Evolutionary conservation across 306 rosid species (phyloP), one percentile per base, ranked within the genome.

Genomic region (Prunus campanulata): DNA sequence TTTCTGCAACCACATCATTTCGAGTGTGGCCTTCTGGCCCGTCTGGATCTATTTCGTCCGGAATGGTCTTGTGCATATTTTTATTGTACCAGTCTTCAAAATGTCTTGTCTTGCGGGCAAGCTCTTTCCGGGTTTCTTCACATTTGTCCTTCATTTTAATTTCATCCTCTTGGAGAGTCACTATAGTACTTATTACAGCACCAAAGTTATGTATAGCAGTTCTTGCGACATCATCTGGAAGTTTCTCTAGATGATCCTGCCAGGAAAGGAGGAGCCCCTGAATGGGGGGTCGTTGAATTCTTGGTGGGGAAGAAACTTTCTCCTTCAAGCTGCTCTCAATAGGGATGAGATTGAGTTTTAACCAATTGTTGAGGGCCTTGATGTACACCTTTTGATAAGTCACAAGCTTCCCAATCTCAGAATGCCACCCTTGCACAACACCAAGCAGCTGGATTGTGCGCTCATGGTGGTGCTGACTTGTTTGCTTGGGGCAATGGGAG

Each of bases 251-350:
- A 68, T 79, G 81, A 69, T 86, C 91, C 19, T 91, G 90, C 99
- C 99, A 96, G n/a, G 78, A 89, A 18, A 19, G 76, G 77, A 96
- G 87, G 75, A 92, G 91, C 20, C 62, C 80, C 49, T 85, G 90
- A 71, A 96, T 85, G 14, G 96, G 91, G 0, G 98, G 93, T 47
- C 68, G 86, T 64, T 59, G 83, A 74, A 88, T 66, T 80, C 97
- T 90, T 62, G 97, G 96, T 15, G 99, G 99, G 7, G 98, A 91
- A 70, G 98, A 96, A 82, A 96, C 97, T 77, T 89, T 92, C 84
- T 92, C 99, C 87, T 78, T 96, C 73, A 92, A 73, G 82, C 75
- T 96, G 89, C 96, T 96, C 76, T 96, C 99, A 44, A 90, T 88
- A 52, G 99, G 99, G 80, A 89, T 79, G 67, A 96, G 92, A 81